Percentiles rank a stretch among this genome's conserved stretches.
Evolutionary conservation across 495 filamentous ascomycete genomes (phyloP).

Genomic region (Lasiosphaeria hispida): DNA sequence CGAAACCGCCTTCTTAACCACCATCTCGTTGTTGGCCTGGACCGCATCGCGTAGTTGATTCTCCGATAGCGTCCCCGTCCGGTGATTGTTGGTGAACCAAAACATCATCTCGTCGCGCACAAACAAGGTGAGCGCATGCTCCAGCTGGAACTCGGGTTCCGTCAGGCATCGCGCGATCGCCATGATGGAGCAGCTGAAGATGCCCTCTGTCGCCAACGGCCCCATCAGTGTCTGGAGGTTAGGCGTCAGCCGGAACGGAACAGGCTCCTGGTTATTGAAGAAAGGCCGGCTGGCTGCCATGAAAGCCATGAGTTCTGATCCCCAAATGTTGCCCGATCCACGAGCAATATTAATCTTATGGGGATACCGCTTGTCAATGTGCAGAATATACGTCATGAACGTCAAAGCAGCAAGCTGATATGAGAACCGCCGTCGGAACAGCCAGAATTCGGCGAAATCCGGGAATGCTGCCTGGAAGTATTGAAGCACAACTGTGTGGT

Average conservation of each 20-base stretch:
- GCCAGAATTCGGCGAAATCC: slow-evolving; percentile 90
- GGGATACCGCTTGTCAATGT: slow-evolving; percentile 90
- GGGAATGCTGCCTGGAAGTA: slow-evolving; percentile 90
- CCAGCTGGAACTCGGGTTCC: slow-evolving; percentile 86
- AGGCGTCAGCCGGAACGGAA: slow-evolving; percentile 95
- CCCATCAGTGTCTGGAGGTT: slow-evolving; percentile 96
- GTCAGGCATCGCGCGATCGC: slow-evolving; percentile 92
- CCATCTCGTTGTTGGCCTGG: slow-evolving; percentile 79
- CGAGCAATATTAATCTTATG: slow-evolving; percentile 92
- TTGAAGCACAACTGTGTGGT: slow-evolving; percentile 72
- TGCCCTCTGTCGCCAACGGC: slow-evolving; percentile 89
- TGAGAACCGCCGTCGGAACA: slow-evolving; percentile 93
- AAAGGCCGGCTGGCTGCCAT: slow-evolving; percentile 77
- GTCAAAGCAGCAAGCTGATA: slow-evolving; percentile 95
- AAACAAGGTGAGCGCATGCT: slow-evolving; percentile 88
- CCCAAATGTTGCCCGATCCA: slow-evolving; percentile 90
- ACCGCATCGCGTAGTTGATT: slow-evolving; percentile 80
- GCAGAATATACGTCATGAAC: slow-evolving; percentile 98
- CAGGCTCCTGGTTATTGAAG: slow-evolving; percentile 91
- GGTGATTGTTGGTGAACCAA: slow-evolving; percentile 86
- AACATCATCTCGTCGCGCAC: slow-evolving; percentile 97
- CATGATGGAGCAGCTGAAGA: slow-evolving; percentile 90
- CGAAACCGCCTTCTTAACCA: slow-evolving; percentile 83
- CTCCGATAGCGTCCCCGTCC: slow-evolving; percentile 56
- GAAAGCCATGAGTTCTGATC: slow-evolving; percentile 82